Evolutionary conservation across 2,329 filamentous ascomycete genomes (phyloP).

Genomic region (Aspergillus fumigatiaffinis): DNA sequence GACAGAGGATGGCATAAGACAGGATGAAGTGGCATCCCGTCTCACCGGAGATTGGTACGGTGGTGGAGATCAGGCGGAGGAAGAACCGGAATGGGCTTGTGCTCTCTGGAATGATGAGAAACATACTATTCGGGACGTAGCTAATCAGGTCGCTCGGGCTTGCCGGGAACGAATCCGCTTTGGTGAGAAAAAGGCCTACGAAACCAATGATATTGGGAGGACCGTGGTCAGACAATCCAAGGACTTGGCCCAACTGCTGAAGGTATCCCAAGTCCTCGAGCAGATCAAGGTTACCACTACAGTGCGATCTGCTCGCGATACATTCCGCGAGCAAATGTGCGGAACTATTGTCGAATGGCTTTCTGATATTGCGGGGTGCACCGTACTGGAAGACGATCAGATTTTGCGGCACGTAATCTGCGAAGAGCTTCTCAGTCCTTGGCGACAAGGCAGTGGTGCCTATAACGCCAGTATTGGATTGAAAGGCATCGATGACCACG

Average conservation of each 20-base stretch:
- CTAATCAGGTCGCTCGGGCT: constrained; percentile 83
- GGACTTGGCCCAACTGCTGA: constrained; percentile 68
- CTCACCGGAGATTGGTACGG: constrained; percentile 72
- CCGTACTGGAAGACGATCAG: constrained; percentile 72
- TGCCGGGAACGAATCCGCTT: constrained; percentile 69
- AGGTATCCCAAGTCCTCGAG: constrained; percentile 81
- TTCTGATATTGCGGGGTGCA: constrained; percentile 84
- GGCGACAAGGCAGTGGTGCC: constrained; percentile 80
- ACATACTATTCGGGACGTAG: constrained; percentile 88
- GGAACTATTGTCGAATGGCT: constrained; percentile 97
- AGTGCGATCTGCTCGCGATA: constrained; percentile 87
- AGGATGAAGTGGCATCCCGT: constrained; percentile 77
- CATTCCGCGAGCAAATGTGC: constrained; percentile 97
- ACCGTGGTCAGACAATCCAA: constrained; percentile 75
- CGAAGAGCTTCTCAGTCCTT: constrained; percentile 83
- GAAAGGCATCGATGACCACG: constrained; percentile 78
- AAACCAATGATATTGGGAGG: constrained; percentile 83
- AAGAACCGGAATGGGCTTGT: constrained; percentile 73
- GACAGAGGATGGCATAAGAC: constrained; percentile 71
- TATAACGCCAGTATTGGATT: constrained; percentile 73
- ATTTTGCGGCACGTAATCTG: constrained; percentile 80
- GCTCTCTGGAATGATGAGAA: constrained; percentile 98
- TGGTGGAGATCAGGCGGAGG: constrained; percentile 56
- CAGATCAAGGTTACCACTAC: constrained; percentile 96
- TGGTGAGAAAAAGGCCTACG: constrained; percentile 71